Percentiles rank a stretch among this genome's conserved stretches.
Conservation (phyloP, 805 yeast species). For the Schizosaccharomyces lindneri region DNA sequence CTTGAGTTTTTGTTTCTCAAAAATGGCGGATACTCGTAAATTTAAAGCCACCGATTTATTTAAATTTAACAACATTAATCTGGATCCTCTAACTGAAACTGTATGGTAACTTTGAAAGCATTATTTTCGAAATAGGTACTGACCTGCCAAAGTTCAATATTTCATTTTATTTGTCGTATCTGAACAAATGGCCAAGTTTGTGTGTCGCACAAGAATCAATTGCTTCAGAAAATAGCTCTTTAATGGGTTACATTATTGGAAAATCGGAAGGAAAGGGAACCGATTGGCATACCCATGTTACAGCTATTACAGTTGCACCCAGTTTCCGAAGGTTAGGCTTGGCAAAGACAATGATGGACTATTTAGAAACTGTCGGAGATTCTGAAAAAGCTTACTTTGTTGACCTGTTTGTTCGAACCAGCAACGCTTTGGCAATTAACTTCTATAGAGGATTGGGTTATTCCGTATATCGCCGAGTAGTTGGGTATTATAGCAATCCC, state of each 20-base stretch:
- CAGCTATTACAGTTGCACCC: conserved; percentile 78
- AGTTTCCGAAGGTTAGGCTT: conserved; percentile 65
- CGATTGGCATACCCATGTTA: conserved; percentile 91
- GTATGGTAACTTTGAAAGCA: not conserved
- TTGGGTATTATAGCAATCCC: conserved; percentile 51
- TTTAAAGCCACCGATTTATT: conserved; percentile 1
- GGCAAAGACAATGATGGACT: conserved; percentile 54
- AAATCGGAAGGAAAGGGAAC: conserved; percentile 67
- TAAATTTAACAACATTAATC: conserved; percentile 1
- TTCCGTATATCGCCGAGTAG: conserved; percentile 59
- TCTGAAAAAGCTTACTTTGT: conserved; percentile 60
- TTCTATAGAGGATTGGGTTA: conserved; percentile 75
- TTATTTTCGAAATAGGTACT: no score
- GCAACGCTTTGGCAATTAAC: conserved; percentile 53
- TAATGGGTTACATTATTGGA: conserved; percentile 49
- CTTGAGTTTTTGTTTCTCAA: not conserved
- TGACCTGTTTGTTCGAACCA: conserved; percentile 77
- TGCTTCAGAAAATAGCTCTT: conserved; percentile 23
- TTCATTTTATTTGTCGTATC: conserved; percentile 61
- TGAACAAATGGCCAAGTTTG: conserved; percentile 67
- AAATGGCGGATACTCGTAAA: not conserved
- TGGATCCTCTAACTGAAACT: conserved; percentile 44
- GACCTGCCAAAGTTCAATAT: conserved; percentile 32
- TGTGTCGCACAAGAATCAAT: conserved; percentile 27
- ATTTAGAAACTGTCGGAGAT: conserved; percentile 49